Evolutionary conservation across 257 asterid genomes (phyloP).

Genomic region (Ballota nigra): DNA sequence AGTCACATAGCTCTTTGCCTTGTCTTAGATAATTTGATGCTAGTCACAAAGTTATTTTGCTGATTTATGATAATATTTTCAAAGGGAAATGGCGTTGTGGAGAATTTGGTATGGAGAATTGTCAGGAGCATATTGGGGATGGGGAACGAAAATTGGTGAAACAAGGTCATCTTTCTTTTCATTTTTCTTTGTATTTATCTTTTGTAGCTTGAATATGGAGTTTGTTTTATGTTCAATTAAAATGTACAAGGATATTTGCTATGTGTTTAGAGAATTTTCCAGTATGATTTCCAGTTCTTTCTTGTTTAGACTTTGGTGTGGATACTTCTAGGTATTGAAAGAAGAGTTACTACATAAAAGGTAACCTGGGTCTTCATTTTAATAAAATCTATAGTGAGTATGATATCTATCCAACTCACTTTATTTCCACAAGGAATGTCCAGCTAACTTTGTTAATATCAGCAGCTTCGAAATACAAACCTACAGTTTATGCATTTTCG

Average conservation of each 20-base stretch:
- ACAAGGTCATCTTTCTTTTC: background rate
- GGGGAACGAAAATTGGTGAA: background rate
- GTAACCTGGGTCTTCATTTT: background rate
- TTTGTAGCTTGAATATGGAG: background rate
- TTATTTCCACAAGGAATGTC: too few relatives aligned
- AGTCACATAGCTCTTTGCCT: too few relatives aligned
- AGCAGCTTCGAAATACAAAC: too few relatives aligned
- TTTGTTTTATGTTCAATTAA: too few relatives aligned
- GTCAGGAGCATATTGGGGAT: too few relatives aligned
- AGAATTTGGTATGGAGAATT: background rate
- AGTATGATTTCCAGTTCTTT: too few relatives aligned
- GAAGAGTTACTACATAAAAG: background rate
- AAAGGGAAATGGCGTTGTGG: background rate
- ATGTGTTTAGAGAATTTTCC: background rate
- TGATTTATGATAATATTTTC: background rate
- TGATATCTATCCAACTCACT: background rate
- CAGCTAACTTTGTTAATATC: background rate
- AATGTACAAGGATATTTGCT: background rate
- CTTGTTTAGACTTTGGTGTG: background rate
- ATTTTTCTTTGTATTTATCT: too few relatives aligned
- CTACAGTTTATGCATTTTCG: too few relatives aligned
- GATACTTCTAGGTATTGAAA: background rate
- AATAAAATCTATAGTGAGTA: background rate
- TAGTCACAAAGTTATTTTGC: too few relatives aligned
- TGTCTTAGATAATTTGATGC: too few relatives aligned